Base-by-base conservation (phyloP, 306 rosid species). In the Quercus variabilis region DNA sequence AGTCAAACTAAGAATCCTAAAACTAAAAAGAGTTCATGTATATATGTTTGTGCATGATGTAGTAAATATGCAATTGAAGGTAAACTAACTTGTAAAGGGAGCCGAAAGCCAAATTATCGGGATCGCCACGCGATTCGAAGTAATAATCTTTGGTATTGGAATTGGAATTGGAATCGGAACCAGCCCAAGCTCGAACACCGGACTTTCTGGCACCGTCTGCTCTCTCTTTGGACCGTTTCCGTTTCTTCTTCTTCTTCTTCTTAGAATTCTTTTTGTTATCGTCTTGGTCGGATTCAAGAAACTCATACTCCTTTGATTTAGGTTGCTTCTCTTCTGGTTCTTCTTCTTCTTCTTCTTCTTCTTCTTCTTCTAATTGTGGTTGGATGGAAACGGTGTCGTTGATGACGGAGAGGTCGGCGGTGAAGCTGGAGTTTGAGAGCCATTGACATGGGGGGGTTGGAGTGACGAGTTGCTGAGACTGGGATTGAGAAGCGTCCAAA, bases 391-490 rank as follows among this genome's bases (percentile, higher is more conserved):
- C 80, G 70, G 79, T 83, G 35, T 85, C 84, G 84, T 78, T 64
- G 72, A 94, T 83, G 81, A 86, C 51, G 73, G 97, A 77, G 43
- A 88, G 56, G 75, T 91, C 85, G 81, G 92, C 35, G 78, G 90
- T 92, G 96, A 95, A 95, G 90, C 99, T 92, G 69, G 98, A 78
- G 81, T 91, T 93, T 83, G 30, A 5, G 80, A 93, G 96, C 97
- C 97, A 93, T 21, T 84, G 96, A 12, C 12, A 8, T 0, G 46
- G 96, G 82, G 23, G 55, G 79, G 9, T 21, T 65, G 70, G 57
- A n/a, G 75, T 77, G 54, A 23, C 8, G 91, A 81, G 55, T 77
- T 1, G 54, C 4, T 13, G 54, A 49, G 54, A 13, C 1, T 49
- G 54, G 54, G 54, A 49, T 49, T 49, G 54, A 55, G 91, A 81